These are phyloP conservation scores for Pochonia chlamydosporia DNA, from an alignment of 2,329 filamentous ascomycete genomes.

Conservation along the genomic window DNA sequence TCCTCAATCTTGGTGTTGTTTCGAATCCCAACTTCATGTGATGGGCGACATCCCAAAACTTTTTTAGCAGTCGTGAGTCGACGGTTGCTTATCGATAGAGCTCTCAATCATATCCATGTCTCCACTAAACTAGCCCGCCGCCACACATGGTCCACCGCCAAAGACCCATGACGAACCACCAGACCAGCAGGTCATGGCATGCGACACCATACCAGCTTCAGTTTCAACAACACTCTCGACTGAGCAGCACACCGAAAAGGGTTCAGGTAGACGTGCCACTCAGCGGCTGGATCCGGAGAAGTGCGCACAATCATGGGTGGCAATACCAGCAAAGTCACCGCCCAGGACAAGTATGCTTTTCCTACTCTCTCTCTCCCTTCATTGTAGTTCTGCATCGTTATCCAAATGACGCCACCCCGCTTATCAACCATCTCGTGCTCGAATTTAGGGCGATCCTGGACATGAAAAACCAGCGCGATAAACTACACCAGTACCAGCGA, in stretches of 20 bases:
- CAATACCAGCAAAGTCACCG: conserved; percentile 51
- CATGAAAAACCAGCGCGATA: conserved; percentile 96
- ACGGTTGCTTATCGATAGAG: background rate
- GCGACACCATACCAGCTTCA: background rate
- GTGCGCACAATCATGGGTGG: conserved; percentile 42
- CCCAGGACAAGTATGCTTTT: conserved; percentile 73
- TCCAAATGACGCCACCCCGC: conserved; percentile 1
- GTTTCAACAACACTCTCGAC: background rate
- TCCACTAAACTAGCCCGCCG: too few species aligned
- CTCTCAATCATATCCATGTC: too few species aligned
- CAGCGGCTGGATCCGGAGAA: conserved; percentile 5
- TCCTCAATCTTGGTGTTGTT: background rate
- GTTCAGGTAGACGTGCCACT: background rate
- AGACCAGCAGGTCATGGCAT: background rate
- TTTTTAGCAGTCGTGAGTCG: background rate
- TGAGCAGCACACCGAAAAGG: background rate
- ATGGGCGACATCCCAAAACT: background rate
- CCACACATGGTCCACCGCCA: too few species aligned
- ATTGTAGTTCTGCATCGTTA: background rate
- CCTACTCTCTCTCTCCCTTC: conserved; percentile 1
- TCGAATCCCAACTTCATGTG: background rate
- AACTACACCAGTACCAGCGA: conserved; percentile 91
- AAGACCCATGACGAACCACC: background rate
- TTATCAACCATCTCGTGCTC: conserved; percentile 1
- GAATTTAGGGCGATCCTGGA: conserved; percentile 80